A percentile compares a stretch with the other conserved stretches of the same genome.
phyloP scores from a whole-genome alignment of 1,284 basidiomycete genomes.

The Phenoliferia sp. region DNA sequence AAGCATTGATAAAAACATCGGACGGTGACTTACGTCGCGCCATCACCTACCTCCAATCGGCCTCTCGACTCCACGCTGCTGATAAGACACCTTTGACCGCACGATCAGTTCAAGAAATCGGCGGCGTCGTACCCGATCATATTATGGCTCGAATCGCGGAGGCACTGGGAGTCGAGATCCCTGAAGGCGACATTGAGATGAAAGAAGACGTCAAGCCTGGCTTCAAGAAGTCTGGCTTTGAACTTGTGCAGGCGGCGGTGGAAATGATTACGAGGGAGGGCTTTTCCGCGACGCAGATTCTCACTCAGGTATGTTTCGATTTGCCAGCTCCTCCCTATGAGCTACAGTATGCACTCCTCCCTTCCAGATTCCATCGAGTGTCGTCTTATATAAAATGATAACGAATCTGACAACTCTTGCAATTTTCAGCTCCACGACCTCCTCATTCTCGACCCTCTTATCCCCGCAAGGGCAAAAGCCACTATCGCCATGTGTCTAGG shows the following conservation, averaged over 20 bases:
- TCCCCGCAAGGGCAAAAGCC: slow-evolving; percentile 77
- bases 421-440: slow-evolving; percentile 76
- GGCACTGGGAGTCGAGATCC: slow-evolving; percentile 60
- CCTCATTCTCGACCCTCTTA: slow-evolving; percentile 71
- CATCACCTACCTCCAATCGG: slow-evolving; percentile 98
- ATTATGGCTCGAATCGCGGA: slow-evolving; percentile 67
- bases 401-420: slow-evolving; percentile 11
- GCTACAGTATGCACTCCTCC: background rate
- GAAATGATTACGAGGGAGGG: slow-evolving; percentile 75
- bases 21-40: slow-evolving; percentile 91
- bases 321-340: background rate
- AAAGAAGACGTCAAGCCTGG: slow-evolving; percentile 43
- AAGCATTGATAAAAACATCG: slow-evolving; percentile 71
- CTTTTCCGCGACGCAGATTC: slow-evolving; percentile 84
- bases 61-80: slow-evolving; percentile 69
- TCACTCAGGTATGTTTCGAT: slow-evolving; percentile 65
- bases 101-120: slow-evolving; percentile 82
- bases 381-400: too few relatives aligned
- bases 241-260: slow-evolving; percentile 66
- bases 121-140: slow-evolving; percentile 79
- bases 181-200: slow-evolving; percentile 42
- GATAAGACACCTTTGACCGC: slow-evolving; percentile 65
- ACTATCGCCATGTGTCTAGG: slow-evolving; percentile 78
- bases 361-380: background rate
- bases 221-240: slow-evolving; percentile 54